Conservation (phyloP, 2,329 filamentous ascomycete species). For the Diplodia scrobiculata region DNA sequence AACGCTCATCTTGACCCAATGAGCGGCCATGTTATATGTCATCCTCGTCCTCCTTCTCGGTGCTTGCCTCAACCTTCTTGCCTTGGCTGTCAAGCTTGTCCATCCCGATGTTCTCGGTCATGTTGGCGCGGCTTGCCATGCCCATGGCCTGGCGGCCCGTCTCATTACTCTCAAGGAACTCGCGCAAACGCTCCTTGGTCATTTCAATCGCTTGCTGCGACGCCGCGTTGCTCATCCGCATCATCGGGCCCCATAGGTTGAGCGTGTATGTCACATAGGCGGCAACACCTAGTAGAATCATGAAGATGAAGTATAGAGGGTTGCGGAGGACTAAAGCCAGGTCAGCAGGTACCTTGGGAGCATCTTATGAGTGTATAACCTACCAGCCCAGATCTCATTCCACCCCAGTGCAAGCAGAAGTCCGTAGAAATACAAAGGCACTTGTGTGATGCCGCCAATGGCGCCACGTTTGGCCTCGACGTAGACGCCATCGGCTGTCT, state of each 20-base stretch:
- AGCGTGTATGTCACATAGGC: conserved; percentile 90
- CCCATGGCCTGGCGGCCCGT: conserved; percentile 79
- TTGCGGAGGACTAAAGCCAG: conserved; percentile 75
- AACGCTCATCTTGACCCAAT: neutral
- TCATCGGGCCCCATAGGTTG: conserved; percentile 93
- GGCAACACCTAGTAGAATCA: conserved; percentile 73
- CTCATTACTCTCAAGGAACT: conserved; percentile 87
- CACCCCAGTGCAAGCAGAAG: conserved; percentile 89
- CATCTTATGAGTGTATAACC: conserved; percentile 43
- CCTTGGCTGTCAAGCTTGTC: conserved; percentile 17
- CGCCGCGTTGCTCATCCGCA: conserved; percentile 92
- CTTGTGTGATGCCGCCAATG: conserved; percentile 90
- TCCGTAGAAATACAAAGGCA: conserved; percentile 93
- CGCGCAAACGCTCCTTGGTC: conserved; percentile 84
- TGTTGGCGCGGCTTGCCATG: conserved; percentile 52
- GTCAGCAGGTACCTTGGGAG: neutral
- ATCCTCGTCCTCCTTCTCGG: conserved; percentile 18
- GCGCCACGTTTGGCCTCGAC: conserved; percentile 97
- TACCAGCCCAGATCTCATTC: conserved; percentile 96
- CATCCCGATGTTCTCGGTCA: conserved; percentile 22
- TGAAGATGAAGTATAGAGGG: conserved; percentile 85
- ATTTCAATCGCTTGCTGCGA: conserved; percentile 84
- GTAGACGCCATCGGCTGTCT: conserved; percentile 95
- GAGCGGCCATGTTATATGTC: conserved; percentile 16
- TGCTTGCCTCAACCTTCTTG: conserved; percentile 12